These are phyloP conservation scores for Neurospora sp. DNA, from an alignment of 495 filamentous ascomycete genomes.

Conservation along the genomic window DNA sequence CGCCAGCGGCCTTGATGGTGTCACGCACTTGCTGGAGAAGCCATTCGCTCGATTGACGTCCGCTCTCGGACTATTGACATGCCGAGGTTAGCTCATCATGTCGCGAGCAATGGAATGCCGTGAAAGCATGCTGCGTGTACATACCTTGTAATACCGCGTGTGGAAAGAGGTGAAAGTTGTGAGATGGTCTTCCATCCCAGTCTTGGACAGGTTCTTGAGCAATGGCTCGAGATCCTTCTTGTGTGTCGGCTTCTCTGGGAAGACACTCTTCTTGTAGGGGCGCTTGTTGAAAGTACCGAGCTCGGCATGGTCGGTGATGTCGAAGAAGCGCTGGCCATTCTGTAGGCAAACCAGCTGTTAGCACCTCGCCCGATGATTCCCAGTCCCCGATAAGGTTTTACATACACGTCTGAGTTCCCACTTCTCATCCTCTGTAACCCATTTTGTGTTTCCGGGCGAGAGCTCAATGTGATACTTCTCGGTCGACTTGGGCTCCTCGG, in stretches of 20 bases:
- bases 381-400: constrained; percentile 2
- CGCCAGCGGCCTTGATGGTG: constrained; percentile 60
- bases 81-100: constrained; percentile 34
- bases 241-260: constrained; percentile 57
- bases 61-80: constrained; percentile 74
- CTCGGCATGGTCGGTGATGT: constrained; percentile 67
- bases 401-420: constrained; percentile 78
- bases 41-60: constrained; percentile 85
- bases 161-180: constrained; percentile 22
- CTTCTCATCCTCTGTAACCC: constrained; percentile 92
- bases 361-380: not conserved
- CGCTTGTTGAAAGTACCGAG: constrained; percentile 39
- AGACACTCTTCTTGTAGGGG: constrained; percentile 37
- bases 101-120: not conserved
- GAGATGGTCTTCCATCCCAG: constrained; percentile 68
- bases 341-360: constrained; percentile 21
- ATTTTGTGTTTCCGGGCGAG: constrained; percentile 69
- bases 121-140: not conserved
- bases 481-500: constrained; percentile 19
- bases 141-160: constrained; percentile 26
- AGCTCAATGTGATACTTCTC: constrained; percentile 75
- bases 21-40: constrained; percentile 64
- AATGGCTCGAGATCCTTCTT: constrained; percentile 58
- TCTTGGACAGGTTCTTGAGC: constrained; percentile 57
- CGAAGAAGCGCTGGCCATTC: constrained; percentile 86